phyloP scores from a whole-genome alignment of 2,329 filamentous ascomycete genomes.

The Scleromitrula shiraiana region DNA sequence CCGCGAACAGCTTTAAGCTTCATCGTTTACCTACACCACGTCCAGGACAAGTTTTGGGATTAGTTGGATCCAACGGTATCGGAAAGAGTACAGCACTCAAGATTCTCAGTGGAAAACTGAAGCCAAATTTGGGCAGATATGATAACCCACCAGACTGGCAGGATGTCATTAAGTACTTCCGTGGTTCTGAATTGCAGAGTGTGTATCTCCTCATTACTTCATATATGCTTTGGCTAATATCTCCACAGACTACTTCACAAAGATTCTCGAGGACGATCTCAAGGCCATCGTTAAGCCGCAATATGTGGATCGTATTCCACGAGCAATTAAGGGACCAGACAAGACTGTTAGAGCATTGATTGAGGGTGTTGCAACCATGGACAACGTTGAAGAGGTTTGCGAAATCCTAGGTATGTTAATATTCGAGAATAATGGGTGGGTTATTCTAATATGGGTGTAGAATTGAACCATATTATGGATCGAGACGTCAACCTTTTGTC shows the following conservation, averaged over 20 bases:
- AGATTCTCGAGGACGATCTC: slow-evolving; percentile 91
- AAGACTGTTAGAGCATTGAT: slow-evolving; percentile 76
- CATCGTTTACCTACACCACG: slow-evolving; percentile 93
- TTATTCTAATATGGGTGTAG: slow-evolving; percentile 35
- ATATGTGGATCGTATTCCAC: slow-evolving; percentile 94
- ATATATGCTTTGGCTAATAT: slow-evolving; percentile 15
- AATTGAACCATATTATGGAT: slow-evolving; percentile 82
- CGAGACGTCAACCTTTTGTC: slow-evolving; percentile 86
- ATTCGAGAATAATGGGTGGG: neutral
- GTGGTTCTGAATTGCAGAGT: slow-evolving; percentile 96
- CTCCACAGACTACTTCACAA: slow-evolving; percentile 85
- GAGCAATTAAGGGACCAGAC: slow-evolving; percentile 74
- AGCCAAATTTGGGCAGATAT: slow-evolving; percentile 91
- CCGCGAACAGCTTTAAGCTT: slow-evolving; percentile 99
- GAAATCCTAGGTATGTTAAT: slow-evolving; percentile 57
- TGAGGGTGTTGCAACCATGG: slow-evolving; percentile 65
- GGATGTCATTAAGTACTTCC: slow-evolving; percentile 96
- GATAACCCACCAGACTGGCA: slow-evolving; percentile 99
- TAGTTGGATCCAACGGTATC: slow-evolving; percentile 99
- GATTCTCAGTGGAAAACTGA: slow-evolving; percentile 96
- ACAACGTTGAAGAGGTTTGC: slow-evolving; percentile 73
- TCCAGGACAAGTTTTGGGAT: slow-evolving; percentile 87
- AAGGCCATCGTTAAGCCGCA: slow-evolving; percentile 99
- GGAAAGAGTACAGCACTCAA: slow-evolving; percentile 99
- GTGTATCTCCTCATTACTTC: slow-evolving; percentile 30